These are phyloP conservation scores for Friedmanniomyces endolithicus DNA, from an alignment of 495 filamentous ascomycete species.

Conservation along the genomic window DNA sequence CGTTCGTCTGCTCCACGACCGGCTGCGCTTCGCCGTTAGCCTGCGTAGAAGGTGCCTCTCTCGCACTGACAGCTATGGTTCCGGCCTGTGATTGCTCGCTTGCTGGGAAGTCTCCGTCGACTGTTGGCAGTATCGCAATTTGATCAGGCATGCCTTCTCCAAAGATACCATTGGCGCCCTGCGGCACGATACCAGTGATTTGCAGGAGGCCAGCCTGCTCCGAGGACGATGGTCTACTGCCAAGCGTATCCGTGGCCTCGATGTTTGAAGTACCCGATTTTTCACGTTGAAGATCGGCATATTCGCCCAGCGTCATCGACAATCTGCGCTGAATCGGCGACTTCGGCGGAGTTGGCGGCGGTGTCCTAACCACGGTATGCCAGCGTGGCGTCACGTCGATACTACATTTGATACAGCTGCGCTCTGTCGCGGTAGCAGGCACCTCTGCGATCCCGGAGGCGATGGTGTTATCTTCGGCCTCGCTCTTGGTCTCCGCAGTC, in stretches of 20 bases:
- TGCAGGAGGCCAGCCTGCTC: background rate
- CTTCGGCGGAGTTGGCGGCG: slow-evolving; percentile 7
- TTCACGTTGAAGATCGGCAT: slow-evolving; percentile 13
- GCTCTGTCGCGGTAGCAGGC: slow-evolving; percentile 14
- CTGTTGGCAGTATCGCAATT: background rate
- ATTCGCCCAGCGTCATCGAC: slow-evolving; percentile 18
- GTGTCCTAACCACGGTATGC: slow-evolving; percentile 31
- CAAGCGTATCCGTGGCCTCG: background rate
- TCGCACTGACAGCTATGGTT: background rate
- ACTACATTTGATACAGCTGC: slow-evolving; percentile 38
- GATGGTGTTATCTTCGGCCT: slow-evolving; percentile 16
- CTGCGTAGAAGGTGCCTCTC: background rate
- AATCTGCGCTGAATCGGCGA: slow-evolving; percentile 8
- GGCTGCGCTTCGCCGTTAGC: slow-evolving; percentile 2
- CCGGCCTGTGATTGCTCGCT: background rate
- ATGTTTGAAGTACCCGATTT: background rate
- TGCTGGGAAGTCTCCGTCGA: background rate
- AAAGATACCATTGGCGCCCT: slow-evolving; percentile 6
- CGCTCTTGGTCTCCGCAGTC: slow-evolving; percentile 22
- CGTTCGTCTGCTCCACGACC: background rate
- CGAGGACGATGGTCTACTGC: background rate
- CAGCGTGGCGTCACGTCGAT: slow-evolving; percentile 50
- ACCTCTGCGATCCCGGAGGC: slow-evolving; percentile 20
- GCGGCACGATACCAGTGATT: slow-evolving; percentile 14
- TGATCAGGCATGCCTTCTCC: slow-evolving; percentile 13